These are phyloP conservation scores for Chalciporus piperatus DNA, from an alignment of 768 basidiomycete species.

Conservation along the genomic window DNA sequence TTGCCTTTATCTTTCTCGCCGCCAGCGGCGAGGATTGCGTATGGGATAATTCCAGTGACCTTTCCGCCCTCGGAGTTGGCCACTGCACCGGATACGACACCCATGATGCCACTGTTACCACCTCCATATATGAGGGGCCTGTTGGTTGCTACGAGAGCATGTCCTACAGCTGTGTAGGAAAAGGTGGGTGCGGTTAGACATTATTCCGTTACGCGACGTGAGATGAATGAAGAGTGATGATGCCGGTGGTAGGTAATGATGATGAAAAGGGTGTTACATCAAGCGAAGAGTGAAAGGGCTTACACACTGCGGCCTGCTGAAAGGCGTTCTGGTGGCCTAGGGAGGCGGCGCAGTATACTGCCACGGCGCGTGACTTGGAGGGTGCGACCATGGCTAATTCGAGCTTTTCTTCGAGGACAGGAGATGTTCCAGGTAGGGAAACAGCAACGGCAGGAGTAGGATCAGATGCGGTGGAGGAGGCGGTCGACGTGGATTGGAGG, in stretches of 20 bases:
- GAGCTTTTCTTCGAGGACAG: conserved; percentile 8
- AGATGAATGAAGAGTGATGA: conserved; percentile 2
- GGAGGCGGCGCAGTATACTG: conserved; percentile 84
- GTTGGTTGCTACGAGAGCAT: conserved; percentile 58
- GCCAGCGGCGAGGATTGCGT: conserved; percentile 66
- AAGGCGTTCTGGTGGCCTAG: conserved; percentile 61
- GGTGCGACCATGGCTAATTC: conserved; percentile 28
- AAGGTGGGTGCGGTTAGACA: not conserved
- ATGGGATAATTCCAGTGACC: conserved; percentile 77
- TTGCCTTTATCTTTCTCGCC: conserved; percentile 56
- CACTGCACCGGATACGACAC: conserved; percentile 65
- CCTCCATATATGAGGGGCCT: conserved; percentile 85
- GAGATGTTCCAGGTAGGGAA: not conserved
- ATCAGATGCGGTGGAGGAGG: not conserved
- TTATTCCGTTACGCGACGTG: conserved; percentile 3
- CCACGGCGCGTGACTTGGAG: conserved; percentile 45
- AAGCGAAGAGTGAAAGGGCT: conserved; percentile 29
- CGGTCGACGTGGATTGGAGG: conserved; percentile 1
- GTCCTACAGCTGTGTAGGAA: conserved; percentile 57
- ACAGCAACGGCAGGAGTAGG: not conserved
- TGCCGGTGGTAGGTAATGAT: not conserved
- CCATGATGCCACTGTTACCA: conserved; percentile 84
- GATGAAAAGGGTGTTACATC: not conserved
- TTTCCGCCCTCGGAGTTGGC: conserved; percentile 59
- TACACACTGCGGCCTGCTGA: conserved; percentile 66